Evolutionary conservation across 2,329 filamentous ascomycete genomes (phyloP).

Genomic region (Atkinsonella hypoxylon): DNA sequence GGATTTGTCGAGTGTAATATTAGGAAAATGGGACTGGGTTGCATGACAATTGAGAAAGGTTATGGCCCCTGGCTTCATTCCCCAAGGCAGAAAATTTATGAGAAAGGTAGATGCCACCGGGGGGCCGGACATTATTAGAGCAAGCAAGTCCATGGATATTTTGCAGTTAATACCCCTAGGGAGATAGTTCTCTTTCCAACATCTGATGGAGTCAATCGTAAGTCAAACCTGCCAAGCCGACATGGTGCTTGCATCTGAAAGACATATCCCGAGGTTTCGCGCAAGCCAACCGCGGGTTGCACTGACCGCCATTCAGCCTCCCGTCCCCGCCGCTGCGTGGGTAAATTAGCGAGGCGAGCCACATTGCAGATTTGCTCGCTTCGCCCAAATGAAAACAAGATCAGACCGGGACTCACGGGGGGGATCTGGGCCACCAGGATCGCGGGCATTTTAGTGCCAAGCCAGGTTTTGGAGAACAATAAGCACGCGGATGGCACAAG

Average conservation of each 20-base stretch:
- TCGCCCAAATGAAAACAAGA: neutral
- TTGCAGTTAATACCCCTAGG: too few species aligned
- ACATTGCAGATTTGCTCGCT: neutral
- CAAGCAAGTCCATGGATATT: too few species aligned
- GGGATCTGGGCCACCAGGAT: neutral
- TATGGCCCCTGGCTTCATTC: too few species aligned
- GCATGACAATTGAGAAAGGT: too few species aligned
- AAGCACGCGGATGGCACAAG: slow-evolving; percentile 1
- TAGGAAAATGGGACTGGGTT: too few species aligned
- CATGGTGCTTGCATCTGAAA: neutral
- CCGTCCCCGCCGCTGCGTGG: neutral
- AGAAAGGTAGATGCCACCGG: too few species aligned
- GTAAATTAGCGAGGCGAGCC: neutral
- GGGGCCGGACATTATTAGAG: too few species aligned
- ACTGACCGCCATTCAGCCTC: neutral
- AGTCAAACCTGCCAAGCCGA: neutral
- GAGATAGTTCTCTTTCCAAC: too few species aligned
- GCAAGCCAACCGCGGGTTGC: neutral
- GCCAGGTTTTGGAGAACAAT: neutral
- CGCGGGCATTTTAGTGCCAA: neutral
- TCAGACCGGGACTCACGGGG: neutral
- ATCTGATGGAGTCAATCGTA: too few species aligned
- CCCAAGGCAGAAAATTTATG: too few species aligned
- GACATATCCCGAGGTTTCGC: neutral
- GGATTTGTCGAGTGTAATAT: too few species aligned